phyloP scores from a whole-genome alignment of 371 early-diverging fungal species.

The Mucor mucedo region DNA sequence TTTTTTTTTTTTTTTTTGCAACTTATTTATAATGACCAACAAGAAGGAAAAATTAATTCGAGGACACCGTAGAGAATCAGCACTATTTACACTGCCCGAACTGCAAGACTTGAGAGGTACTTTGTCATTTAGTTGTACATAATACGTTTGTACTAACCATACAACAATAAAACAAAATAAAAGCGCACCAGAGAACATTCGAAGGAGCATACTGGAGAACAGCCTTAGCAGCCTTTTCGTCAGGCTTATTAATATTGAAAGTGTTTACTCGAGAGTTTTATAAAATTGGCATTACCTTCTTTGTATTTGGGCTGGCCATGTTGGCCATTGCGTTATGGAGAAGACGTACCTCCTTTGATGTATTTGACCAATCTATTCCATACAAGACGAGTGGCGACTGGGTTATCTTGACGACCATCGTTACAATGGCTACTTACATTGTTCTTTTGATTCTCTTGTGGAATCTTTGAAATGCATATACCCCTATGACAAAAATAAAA shows the following conservation, averaged over 20 bases:
- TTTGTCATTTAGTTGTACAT: neutral
- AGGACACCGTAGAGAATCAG: conserved; percentile 52
- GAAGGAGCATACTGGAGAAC: conserved; percentile 85
- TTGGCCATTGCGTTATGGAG: conserved; percentile 68
- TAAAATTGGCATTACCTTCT: conserved; percentile 76
- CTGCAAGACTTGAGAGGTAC: conserved; percentile 51
- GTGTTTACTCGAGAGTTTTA: conserved; percentile 74
- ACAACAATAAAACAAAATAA: neutral
- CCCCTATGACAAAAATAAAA: neutral
- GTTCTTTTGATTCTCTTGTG: conserved; percentile 51
- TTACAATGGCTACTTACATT: conserved; percentile 56
- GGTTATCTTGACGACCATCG: conserved; percentile 56
- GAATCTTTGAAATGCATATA: conserved; percentile 20
- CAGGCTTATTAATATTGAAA: conserved; percentile 71
- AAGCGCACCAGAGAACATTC: conserved; percentile 77
- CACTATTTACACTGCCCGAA: conserved; percentile 41
- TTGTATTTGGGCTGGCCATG: conserved; percentile 71
- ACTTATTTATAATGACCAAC: neutral
- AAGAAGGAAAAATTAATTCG: conserved; percentile 37
- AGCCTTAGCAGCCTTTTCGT: conserved; percentile 69
- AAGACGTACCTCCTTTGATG: conserved; percentile 54
- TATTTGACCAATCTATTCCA: conserved; percentile 50
- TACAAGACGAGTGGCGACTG: conserved; percentile 57
- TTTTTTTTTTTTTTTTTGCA: neutral
- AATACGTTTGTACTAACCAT: too few relatives aligned